Percentiles rank a stretch among this genome's conserved stretches.
Evolutionary conservation across 1,284 basidiomycete species (phyloP).

Genomic region (Agroathelia rolfsii): DNA sequence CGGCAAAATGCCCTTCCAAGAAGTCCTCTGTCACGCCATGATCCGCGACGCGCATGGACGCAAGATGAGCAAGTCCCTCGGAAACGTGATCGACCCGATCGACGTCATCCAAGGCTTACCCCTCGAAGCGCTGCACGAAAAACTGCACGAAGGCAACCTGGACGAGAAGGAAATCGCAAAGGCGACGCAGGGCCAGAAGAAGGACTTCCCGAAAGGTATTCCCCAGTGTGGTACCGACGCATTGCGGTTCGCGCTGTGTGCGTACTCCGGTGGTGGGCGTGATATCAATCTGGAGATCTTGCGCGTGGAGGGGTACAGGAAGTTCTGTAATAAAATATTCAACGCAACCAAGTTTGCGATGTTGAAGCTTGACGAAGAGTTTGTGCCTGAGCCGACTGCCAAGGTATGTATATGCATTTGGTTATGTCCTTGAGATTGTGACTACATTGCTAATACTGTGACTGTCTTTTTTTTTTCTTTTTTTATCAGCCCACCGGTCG

Average conservation of each 20-base stretch:
- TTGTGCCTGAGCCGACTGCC: constrained; percentile 62
- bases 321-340: constrained; percentile 99
- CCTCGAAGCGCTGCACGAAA: constrained; percentile 80
- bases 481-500: constrained; percentile 67
- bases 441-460: too few species aligned
- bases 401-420: too few species aligned
- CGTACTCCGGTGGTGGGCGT: constrained; percentile 86
- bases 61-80: constrained; percentile 98
- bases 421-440: too few species aligned
- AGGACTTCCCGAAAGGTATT: constrained; percentile 98
- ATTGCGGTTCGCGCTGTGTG: constrained; percentile 89
- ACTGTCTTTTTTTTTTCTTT: too few species aligned
- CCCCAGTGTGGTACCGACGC: constrained; percentile 98
- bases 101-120: constrained; percentile 89
- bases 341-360: constrained; percentile 99
- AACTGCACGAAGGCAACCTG: constrained; percentile 86
- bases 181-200: constrained; percentile 94
- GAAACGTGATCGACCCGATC: constrained; percentile 96
- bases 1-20: constrained; percentile 86
- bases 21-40: constrained; percentile 99
- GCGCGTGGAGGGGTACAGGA: constrained; percentile 97
- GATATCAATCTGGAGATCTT: constrained; percentile 96
- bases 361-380: constrained; percentile 81
- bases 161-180: constrained; percentile 91
- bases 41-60: constrained; percentile 96